Conservation (phyloP, 2,329 filamentous ascomycete genomes). For the Metarhizium humberi region DNA sequence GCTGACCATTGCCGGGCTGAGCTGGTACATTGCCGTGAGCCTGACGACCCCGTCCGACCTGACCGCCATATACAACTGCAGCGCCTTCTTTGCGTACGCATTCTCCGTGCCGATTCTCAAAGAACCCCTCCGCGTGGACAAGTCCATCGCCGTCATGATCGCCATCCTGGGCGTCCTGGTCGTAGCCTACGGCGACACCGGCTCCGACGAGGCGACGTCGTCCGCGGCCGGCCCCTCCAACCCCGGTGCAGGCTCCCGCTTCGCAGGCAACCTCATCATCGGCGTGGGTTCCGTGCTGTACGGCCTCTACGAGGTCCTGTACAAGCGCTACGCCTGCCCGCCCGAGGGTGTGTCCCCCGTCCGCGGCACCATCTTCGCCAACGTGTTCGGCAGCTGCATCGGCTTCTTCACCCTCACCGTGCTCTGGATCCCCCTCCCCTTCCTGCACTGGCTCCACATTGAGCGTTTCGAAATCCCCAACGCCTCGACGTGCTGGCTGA, state of each 20-base stretch:
- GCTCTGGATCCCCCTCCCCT: slow-evolving; percentile 83
- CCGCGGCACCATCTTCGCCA: slow-evolving; percentile 95
- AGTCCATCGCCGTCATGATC: slow-evolving; percentile 75
- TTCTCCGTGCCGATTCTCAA: slow-evolving; percentile 87
- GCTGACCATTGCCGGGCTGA: slow-evolving; percentile 81
- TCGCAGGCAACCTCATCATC: slow-evolving; percentile 85
- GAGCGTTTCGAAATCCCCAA: slow-evolving; percentile 77
- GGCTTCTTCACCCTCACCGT: slow-evolving; percentile 77
- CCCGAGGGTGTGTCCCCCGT: slow-evolving; percentile 76
- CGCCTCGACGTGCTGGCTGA: slow-evolving; percentile 69
- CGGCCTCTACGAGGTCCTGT: slow-evolving; percentile 93
- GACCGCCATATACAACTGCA: slow-evolving; percentile 98
- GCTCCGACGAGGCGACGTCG: slow-evolving; percentile 23
- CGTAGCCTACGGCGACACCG: slow-evolving; percentile 84
- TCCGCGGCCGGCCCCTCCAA: not conserved
- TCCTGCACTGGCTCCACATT: slow-evolving; percentile 68
- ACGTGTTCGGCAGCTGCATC: slow-evolving; percentile 81
- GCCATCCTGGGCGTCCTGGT: slow-evolving; percentile 85
- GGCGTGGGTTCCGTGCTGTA: slow-evolving; percentile 86
- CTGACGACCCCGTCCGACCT: slow-evolving; percentile 88
- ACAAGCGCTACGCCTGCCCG: slow-evolving; percentile 88
- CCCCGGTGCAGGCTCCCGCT: slow-evolving; percentile 47
- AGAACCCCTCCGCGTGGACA: slow-evolving; percentile 75
- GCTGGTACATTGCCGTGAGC: slow-evolving; percentile 93
- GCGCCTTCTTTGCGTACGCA: slow-evolving; percentile 95